A percentile compares a stretch with the other conserved stretches of the same genome.
Conservation (phyloP, 306 rosid genomes). For the Trifolium fragiferum region DNA sequence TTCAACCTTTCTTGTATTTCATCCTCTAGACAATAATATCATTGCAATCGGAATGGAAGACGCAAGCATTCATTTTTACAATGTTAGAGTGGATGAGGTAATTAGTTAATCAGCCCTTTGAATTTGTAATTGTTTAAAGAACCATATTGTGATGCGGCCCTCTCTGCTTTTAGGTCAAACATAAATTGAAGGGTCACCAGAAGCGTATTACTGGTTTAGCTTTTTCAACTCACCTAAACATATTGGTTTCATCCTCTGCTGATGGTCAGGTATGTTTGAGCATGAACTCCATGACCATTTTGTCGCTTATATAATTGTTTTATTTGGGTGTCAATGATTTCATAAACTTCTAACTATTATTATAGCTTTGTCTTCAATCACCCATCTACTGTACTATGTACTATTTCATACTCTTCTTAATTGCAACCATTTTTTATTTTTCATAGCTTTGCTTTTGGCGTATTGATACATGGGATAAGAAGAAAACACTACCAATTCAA, state of each 20-base stretch:
- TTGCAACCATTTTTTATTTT: slow-evolving; percentile 16
- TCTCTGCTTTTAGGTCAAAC: slow-evolving; percentile 58
- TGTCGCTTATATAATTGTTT: neutral
- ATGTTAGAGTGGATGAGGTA: slow-evolving; percentile 72
- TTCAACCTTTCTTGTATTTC: slow-evolving; percentile 72
- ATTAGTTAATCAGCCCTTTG: slow-evolving; percentile 22
- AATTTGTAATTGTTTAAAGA: slow-evolving; percentile 30
- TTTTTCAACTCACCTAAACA: slow-evolving; percentile 68
- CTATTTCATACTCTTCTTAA: slow-evolving; percentile 42
- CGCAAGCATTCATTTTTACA: slow-evolving; percentile 71
- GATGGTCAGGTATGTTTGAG: slow-evolving; percentile 72
- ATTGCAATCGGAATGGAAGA: slow-evolving; percentile 87
- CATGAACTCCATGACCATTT: neutral
- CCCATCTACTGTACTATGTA: slow-evolving; percentile 2
- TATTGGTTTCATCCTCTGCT: slow-evolving; percentile 75
- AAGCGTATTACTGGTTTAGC: slow-evolving; percentile 76
- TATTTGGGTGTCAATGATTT: slow-evolving; percentile 1
- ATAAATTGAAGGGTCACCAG: slow-evolving; percentile 75
- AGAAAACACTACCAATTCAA: slow-evolving; percentile 54
- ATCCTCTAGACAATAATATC: slow-evolving; percentile 82
- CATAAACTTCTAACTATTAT: slow-evolving; percentile 14
- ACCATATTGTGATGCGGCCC: slow-evolving; percentile 24
- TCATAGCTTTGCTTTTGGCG: slow-evolving; percentile 56
- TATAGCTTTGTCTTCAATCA: slow-evolving; percentile 8
- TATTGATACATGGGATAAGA: slow-evolving; percentile 62